Evolutionary conservation across 768 basidiomycete species (phyloP), one percentile per base, ranked within the genome.

Genomic region (Artomyces pyxidatus): DNA sequence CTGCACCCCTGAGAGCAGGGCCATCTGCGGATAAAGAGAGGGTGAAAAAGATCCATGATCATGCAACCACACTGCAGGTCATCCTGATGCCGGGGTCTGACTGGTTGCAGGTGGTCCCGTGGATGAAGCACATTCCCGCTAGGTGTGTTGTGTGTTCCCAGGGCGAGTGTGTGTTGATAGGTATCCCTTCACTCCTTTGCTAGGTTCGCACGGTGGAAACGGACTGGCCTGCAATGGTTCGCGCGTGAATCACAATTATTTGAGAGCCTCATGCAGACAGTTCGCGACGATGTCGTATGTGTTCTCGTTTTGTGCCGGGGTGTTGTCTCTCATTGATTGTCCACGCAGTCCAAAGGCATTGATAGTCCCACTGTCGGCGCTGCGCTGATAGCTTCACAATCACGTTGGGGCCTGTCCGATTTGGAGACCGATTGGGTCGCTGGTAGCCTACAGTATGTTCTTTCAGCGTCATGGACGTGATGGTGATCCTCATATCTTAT

Each of bases 121-220:
- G 47, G 48, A 56, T 56, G 55, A 56, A 47, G 39, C 17, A 56
- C 47, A 50, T 56, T 19, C 55, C 55, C 8, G 48, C 40, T 41
- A 46, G 47, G 28, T 21, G 29, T 7, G 11, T 6, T 37, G 4
- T n/a, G 26, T 40, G n/a, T n/a, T n/a, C n/a, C n/a, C n/a, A n/a
- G n/a, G n/a, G 30, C 22, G 4, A 10, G 32, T 10, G 6, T 3
- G 21, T 14, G n/a, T 23, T 12, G 10, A 38, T 6, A 28, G 19
- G 16, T 1, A 38, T 9, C 3, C 40, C 23, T 14, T 32, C 25
- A 3, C 29, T 11, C 16, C 28, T 19, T 2, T 16, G 17, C 9
- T 14, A 53, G 52, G 44, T 51, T 53, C 37, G 52, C 52, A 25
- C 49, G 50, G 49, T 56, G 55, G 55, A 57, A 57, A 45, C 55